Evolutionary conservation across 768 basidiomycete genomes (phyloP), one percentile per base, ranked within the genome.

Genomic region (Daedaleopsis nitida): DNA sequence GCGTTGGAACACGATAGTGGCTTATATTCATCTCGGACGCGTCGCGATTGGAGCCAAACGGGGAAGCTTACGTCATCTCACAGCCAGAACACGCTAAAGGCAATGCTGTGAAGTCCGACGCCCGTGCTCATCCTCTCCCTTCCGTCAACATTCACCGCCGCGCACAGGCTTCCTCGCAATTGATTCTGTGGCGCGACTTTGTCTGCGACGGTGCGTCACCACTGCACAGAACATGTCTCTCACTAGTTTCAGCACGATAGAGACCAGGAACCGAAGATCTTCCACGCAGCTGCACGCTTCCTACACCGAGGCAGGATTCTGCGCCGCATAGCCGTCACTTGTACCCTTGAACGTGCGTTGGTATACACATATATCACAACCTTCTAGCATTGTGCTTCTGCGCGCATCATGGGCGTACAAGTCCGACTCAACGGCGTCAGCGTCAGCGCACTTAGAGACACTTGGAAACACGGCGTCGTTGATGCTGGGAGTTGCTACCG

Each of bases 1-100:
- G 51, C 52, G 55, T 48, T 24, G 23, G 38, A 51, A 62, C 42
- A 55, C 57, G 44, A 53, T 23, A 35, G 35, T 3, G 38, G 60
- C 57, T 62, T 62, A 62, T 62, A 62, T 57, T 57, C 60, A 52
- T 47, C 53, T 50, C 54, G 55, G 60, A 62, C 60, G 55, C 60
- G 60, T 57, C 55, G 60, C 60, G 47, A 47, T 24, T 61, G 55
- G 52, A n/a, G 37, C 60, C 55, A 53, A 52, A 62, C 43, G 53
- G 43, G 60, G 60, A 34, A 27, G 34, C 23, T 62, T 57, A 62
- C 37, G 51, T 62, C 37, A 62, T 43, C 32, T 9, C 42, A 32
- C 34, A 49, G 42, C 37, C n/a, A n/a, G 49, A 52, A 52, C 47
- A n/a, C 37, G 24, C 51, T 57, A 48, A 48, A 51, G 60, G 52